phyloP scores from a whole-genome alignment of 345 rosid genomes.

The Melaleuca quinquenervia region DNA sequence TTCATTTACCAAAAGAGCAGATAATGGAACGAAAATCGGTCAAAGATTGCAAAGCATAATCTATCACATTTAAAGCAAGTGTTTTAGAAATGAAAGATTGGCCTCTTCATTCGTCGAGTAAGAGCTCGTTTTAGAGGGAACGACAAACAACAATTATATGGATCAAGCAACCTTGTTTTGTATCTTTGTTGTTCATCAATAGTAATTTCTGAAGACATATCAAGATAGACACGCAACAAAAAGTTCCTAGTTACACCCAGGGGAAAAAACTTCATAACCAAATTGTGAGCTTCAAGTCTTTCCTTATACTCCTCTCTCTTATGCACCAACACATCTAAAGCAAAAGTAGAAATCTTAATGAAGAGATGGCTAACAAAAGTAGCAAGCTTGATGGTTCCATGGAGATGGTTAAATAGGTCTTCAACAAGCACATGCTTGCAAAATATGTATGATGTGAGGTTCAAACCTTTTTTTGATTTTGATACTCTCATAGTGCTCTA shows the following conservation, averaged over 20 bases:
- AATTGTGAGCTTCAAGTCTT: background rate
- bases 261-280: background rate
- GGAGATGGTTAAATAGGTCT: background rate
- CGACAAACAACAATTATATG: background rate
- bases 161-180: background rate
- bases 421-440: background rate
- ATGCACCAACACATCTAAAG: background rate
- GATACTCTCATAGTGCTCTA: background rate
- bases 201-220: background rate
- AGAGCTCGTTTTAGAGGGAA: background rate
- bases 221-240: background rate
- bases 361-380: background rate
- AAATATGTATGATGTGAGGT: background rate
- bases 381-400: background rate
- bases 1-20: background rate
- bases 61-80: background rate
- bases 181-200: background rate
- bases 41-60: background rate
- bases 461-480: background rate
- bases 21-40: background rate
- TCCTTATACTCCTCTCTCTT: background rate
- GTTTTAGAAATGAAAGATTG: background rate
- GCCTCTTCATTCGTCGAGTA: background rate
- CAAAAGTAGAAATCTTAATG: background rate
- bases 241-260: background rate